A percentile compares a stretch with the other conserved stretches of the same genome.
phyloP scores from a whole-genome alignment of 345 rosid genomes.

The Euphorbia pulcherrima region DNA sequence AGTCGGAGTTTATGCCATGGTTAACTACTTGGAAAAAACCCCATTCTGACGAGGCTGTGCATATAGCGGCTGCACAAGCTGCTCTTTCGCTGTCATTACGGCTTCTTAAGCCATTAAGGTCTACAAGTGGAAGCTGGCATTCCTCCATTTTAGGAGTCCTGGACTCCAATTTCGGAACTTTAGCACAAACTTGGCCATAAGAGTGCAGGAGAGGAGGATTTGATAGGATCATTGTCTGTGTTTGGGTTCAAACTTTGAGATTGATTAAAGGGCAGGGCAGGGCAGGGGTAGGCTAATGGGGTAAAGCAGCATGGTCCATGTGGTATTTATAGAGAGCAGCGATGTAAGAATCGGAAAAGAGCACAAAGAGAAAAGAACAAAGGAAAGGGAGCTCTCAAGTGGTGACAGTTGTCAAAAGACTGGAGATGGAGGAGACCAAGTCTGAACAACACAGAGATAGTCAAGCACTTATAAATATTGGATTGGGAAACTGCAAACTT shows the following conservation, averaged over 20 bases:
- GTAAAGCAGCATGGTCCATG: too few species aligned
- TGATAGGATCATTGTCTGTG: conserved; percentile 17
- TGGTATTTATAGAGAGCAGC: too few species aligned
- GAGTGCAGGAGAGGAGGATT: conserved; percentile 41
- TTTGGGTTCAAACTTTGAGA: too few species aligned
- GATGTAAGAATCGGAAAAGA: conserved; percentile 1
- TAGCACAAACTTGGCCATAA: conserved; percentile 23
- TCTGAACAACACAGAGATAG: neutral
- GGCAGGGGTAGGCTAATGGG: neutral
- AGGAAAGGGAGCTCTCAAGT: conserved; percentile 15
- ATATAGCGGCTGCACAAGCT: conserved; percentile 39
- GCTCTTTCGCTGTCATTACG: conserved; percentile 11
- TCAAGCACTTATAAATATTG: too few species aligned
- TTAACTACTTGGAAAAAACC: conserved; percentile 69
- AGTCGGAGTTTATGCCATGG: conserved; percentile 48
- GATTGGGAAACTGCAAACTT: too few species aligned
- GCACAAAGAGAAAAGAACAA: conserved; percentile 29
- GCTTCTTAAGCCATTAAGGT: conserved; percentile 36
- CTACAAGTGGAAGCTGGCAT: conserved; percentile 58
- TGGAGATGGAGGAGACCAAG: conserved; percentile 24
- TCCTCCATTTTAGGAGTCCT: conserved; percentile 26
- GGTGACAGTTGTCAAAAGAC: conserved; percentile 40
- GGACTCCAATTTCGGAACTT: neutral
- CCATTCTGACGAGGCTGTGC: conserved; percentile 54
- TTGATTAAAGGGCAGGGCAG: neutral